Base-by-base conservation (phyloP, 805 yeast species). In the Kurtzmaniella cleridarum region DNA sequence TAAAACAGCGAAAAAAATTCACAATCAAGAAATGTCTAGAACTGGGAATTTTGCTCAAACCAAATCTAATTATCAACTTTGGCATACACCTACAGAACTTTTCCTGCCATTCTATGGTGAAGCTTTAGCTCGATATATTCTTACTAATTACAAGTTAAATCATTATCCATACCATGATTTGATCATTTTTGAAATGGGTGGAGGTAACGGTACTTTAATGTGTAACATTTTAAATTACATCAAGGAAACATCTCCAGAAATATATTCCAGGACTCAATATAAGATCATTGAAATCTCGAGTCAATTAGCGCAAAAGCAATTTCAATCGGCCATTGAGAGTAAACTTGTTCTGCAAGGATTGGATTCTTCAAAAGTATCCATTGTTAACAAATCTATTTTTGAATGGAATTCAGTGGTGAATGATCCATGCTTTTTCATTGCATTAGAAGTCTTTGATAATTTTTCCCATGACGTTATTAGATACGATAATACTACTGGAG, bases 21-120 rank as follows among this genome's bases (percentile, higher is more conserved):
- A 60, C 23, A 49, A 52, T 35, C 47, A 50, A 26, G 43, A 48
- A 24, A 38, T 43, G 10, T 42, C 44, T 7, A 32, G 44, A 13
- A 40, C 41, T 27, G 50, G 38, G 40, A 48, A 39, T 46, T 44
- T 38, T 42, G 48, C 53, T 16, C 50, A 35, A 39, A 53, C 60
- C 11, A 54, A 54, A 33, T 59, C 64, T 38, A 71, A 80, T 1
- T 46, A 78, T 12, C 95, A 87, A 58, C 59, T 85, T 34, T 87
- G 95, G 95, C 95, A 87, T 54, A 87, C 95, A 0, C 95, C 95
- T 1, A 83, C 93, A 0, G 95, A 88, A 57, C 64, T 87, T 33
- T 87, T 87, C 60, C 80, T 80, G 45, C 95, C 96, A 0, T 80
- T 69, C 49, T 87, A 88, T 51, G 95, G 95, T 11, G 85, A 84